Percentiles rank a stretch among this genome's conserved stretches.
phyloP scores from a whole-genome alignment of 192 early-diverging fungal species.

The Neocallimastix lanati region DNA sequence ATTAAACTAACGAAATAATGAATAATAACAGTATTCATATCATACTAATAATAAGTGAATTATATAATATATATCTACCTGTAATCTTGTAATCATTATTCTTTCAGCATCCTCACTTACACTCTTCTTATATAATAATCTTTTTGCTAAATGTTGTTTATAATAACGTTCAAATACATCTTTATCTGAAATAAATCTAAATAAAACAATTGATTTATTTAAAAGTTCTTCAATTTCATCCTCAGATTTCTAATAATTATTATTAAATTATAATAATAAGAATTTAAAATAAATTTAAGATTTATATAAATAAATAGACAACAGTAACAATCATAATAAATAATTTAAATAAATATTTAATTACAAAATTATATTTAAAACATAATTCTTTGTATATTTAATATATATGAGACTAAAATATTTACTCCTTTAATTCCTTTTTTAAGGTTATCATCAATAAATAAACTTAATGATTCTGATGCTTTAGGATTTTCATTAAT shows the following conservation, averaged over 20 bases:
- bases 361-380: too few species aligned
- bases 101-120: slow-evolving; percentile 71
- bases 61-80: slow-evolving; percentile 22
- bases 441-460: neutral
- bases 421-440: neutral
- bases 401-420: too few species aligned
- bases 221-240: slow-evolving; percentile 34
- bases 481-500: neutral
- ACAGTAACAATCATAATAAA: too few species aligned
- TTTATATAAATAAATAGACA: too few species aligned
- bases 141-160: slow-evolving; percentile 79
- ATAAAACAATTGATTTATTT: slow-evolving; percentile 71
- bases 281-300: too few species aligned
- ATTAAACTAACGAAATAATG: too few species aligned
- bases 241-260: slow-evolving; percentile 40
- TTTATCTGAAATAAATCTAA: slow-evolving; percentile 46
- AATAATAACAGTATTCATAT: too few species aligned
- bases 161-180: slow-evolving; percentile 97
- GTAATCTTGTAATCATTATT: slow-evolving; percentile 64
- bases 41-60: too few species aligned
- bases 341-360: slow-evolving; percentile 30
- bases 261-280: too few species aligned
- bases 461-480: neutral
- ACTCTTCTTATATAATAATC: slow-evolving; percentile 60
- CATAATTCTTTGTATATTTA: too few species aligned